Conservation (phyloP, 2,329 filamentous ascomycete species). For the Colletotrichum tropicicola region DNA sequence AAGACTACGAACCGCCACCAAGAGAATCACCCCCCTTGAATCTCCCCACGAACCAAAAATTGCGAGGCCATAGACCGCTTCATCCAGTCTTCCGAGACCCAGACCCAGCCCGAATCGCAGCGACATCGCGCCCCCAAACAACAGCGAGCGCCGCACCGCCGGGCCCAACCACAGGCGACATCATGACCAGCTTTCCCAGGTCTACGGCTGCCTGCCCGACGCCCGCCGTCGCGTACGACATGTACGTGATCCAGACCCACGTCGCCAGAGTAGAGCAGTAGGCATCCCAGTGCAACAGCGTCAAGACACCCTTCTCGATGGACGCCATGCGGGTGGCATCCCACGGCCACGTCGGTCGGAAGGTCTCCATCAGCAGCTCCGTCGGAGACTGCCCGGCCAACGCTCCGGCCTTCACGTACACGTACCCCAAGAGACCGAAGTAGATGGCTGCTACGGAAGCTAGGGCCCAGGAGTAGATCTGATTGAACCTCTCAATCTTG, state of each 20-base stretch:
- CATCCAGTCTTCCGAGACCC: background rate
- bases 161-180: constrained; percentile 30
- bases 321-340: background rate
- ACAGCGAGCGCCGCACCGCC: constrained; percentile 31
- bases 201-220: background rate
- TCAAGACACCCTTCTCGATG: constrained; percentile 22
- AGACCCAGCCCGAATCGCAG: background rate
- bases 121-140: constrained; percentile 33
- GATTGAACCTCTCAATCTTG: background rate
- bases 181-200: background rate
- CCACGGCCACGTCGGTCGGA: constrained; percentile 19
- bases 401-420: background rate
- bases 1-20: too few species aligned
- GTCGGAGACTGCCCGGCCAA: background rate
- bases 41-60: too few species aligned
- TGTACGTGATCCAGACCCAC: constrained; percentile 20
- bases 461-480: constrained; percentile 26
- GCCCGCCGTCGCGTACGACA: constrained; percentile 21
- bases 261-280: constrained; percentile 29
- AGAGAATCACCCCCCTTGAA: too few species aligned
- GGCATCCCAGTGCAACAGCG: constrained; percentile 35
- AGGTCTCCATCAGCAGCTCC: constrained; percentile 14
- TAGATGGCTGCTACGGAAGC: background rate
- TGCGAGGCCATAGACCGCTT: too few species aligned
- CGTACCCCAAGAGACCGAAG: constrained; percentile 21